phyloP scores from a whole-genome alignment of 192 early-diverging fungal species.

The Pecoramyces ruminantium region DNA sequence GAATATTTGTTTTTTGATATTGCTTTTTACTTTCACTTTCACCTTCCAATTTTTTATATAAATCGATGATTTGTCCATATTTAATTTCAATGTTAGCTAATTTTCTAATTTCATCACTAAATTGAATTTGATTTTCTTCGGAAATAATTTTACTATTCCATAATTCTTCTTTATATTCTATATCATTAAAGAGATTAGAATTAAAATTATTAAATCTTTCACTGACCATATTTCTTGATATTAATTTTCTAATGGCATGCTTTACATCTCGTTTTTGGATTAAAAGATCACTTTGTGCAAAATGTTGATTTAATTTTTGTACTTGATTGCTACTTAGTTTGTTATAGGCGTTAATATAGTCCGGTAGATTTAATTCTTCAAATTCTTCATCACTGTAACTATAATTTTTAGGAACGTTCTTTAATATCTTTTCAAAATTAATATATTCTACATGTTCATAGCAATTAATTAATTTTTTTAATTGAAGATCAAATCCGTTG shows the following conservation, averaged over 20 bases:
- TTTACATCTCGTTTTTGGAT: neutral
- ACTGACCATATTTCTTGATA: neutral
- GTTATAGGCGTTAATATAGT: neutral
- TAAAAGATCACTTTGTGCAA: neutral
- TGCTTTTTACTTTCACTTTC: too few species aligned
- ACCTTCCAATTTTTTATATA: too few species aligned
- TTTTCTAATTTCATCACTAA: neutral
- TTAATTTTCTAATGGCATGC: neutral
- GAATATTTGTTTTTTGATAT: too few species aligned
- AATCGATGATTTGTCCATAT: too few species aligned
- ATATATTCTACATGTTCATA: neutral
- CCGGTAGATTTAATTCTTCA: too few species aligned
- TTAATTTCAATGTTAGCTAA: too few species aligned
- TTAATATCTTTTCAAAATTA: neutral
- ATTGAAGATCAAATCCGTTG: neutral
- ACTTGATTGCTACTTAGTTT: neutral
- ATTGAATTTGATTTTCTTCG: neutral
- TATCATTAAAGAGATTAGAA: neutral
- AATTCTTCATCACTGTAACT: too few species aligned
- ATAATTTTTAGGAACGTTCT: neutral
- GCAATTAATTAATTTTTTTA: neutral
- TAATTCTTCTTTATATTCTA: neutral
- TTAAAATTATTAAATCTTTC: neutral
- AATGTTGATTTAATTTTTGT: neutral
- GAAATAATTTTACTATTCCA: neutral